phyloP scores from a whole-genome alignment of 768 basidiomycete species.

The Lactifluus pinguis region DNA sequence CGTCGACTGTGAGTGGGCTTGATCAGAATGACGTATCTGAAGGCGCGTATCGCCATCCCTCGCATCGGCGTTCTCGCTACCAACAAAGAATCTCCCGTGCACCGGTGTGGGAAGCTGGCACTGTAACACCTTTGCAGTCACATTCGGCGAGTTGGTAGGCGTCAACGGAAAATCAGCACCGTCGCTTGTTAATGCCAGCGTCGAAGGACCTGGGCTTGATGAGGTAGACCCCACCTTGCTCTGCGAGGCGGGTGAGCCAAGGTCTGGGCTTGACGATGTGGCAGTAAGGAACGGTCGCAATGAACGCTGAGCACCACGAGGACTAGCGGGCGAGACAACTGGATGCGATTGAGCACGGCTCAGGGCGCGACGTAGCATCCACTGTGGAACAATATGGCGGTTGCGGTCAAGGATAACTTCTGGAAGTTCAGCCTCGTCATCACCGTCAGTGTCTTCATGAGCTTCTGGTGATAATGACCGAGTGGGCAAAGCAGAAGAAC shows the following conservation, averaged over 20 bases:
- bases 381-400: slow-evolving; percentile 93
- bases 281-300: slow-evolving; percentile 40
- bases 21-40: slow-evolving; percentile 29
- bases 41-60: slow-evolving; percentile 23
- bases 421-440: slow-evolving; percentile 73
- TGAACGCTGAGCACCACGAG: slow-evolving; percentile 30
- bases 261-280: slow-evolving; percentile 64
- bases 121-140: slow-evolving; percentile 3
- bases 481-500: slow-evolving; percentile 5
- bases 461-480: slow-evolving; percentile 19
- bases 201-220: slow-evolving; percentile 33
- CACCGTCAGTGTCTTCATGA: slow-evolving; percentile 32
- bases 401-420: slow-evolving; percentile 90
- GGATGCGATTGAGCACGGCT: slow-evolving; percentile 39
- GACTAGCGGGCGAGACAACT: slow-evolving; percentile 24
- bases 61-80: slow-evolving; percentile 23
- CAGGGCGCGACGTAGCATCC: slow-evolving; percentile 57
- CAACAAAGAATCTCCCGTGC: slow-evolving; percentile 4
- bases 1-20: slow-evolving; percentile 3
- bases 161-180: slow-evolving; percentile 38
- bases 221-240: slow-evolving; percentile 14
- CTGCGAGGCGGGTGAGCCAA: slow-evolving; percentile 29
- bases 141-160: slow-evolving; percentile 40
- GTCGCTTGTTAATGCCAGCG: slow-evolving; percentile 28
- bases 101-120: slow-evolving; percentile 3